phyloP scores from a whole-genome alignment of 2,329 filamentous ascomycete species.

The Madurella fahalii region DNA sequence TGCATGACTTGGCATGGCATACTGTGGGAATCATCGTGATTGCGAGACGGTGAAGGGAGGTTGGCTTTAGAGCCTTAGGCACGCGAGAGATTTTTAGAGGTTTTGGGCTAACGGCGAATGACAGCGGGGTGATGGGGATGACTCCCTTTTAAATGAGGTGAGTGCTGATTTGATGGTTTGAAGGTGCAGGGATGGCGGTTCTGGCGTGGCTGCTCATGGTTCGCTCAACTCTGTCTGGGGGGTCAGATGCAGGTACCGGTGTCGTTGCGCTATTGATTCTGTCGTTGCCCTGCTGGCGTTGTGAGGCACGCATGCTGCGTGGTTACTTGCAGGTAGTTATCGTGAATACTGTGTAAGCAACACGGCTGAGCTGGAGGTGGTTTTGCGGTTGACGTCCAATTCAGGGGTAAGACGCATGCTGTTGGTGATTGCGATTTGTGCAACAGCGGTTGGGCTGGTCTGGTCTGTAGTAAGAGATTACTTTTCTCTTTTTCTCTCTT shows the following conservation, averaged over 20 bases:
- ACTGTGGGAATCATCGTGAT: neutral
- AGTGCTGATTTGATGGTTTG: too few species aligned
- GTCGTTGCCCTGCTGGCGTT: neutral
- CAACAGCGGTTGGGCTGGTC: neutral
- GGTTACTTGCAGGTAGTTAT: conserved; percentile 8
- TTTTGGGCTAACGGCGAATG: neutral
- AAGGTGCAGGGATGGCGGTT: too few species aligned
- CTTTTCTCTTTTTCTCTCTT: neutral
- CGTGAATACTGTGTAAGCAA: neutral
- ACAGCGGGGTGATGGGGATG: neutral
- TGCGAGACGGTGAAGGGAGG: neutral
- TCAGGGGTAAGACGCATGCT: neutral
- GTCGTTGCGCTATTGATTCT: neutral
- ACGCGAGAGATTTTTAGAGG: neutral
- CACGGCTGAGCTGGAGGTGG: neutral
- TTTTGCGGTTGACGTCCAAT: neutral
- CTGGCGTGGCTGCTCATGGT: neutral
- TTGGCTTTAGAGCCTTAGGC: too few species aligned
- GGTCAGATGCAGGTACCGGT: neutral
- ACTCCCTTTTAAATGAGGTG: neutral
- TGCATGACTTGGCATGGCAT: neutral
- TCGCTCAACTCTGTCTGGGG: neutral
- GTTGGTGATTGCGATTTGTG: neutral
- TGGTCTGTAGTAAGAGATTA: neutral
- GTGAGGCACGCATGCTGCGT: neutral